phyloP scores from a whole-genome alignment of 495 filamentous ascomycete species.

The Platismatia glauca region DNA sequence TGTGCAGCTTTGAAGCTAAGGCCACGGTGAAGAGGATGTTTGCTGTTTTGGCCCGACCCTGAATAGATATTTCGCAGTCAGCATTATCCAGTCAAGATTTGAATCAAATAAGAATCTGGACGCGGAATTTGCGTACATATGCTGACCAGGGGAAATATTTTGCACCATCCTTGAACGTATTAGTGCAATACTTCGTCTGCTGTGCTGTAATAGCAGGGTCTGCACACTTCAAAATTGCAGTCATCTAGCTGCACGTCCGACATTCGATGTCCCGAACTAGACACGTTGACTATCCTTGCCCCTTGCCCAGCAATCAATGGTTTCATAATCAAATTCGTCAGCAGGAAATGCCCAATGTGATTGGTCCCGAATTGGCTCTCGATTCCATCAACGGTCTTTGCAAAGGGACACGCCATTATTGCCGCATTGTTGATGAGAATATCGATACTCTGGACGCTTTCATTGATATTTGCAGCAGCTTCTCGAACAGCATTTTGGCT shows the following conservation, averaged over 20 bases:
- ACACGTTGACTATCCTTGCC: conserved; percentile 28
- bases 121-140: conserved; percentile 26
- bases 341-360: conserved; percentile 50
- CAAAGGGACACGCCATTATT: conserved; percentile 45
- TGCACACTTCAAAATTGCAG: conserved; percentile 41
- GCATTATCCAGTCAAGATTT: not conserved
- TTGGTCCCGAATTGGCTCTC: conserved; percentile 50
- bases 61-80: not conserved
- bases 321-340: conserved; percentile 50
- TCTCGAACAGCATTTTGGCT: conserved; percentile 34
- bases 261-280: conserved; percentile 34
- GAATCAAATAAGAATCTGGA: not conserved
- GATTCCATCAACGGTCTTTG: conserved; percentile 32
- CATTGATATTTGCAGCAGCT: conserved; percentile 38
- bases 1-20: conserved; percentile 33
- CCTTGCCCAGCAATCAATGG: conserved; percentile 25
- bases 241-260: conserved; percentile 43
- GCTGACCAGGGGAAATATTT: conserved; percentile 44
- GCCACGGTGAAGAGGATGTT: conserved; percentile 50
- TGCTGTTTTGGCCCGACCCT: conserved; percentile 49
- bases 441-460: conserved; percentile 45
- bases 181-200: conserved; percentile 22
- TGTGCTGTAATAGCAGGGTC: not conserved
- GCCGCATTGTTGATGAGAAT: conserved; percentile 66
- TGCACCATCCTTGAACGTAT: conserved; percentile 35